A percentile compares a stretch with the other conserved stretches of the same genome.
Evolutionary conservation across 306 rosid genomes (phyloP).

Genomic region (Ormosia emarginata): DNA sequence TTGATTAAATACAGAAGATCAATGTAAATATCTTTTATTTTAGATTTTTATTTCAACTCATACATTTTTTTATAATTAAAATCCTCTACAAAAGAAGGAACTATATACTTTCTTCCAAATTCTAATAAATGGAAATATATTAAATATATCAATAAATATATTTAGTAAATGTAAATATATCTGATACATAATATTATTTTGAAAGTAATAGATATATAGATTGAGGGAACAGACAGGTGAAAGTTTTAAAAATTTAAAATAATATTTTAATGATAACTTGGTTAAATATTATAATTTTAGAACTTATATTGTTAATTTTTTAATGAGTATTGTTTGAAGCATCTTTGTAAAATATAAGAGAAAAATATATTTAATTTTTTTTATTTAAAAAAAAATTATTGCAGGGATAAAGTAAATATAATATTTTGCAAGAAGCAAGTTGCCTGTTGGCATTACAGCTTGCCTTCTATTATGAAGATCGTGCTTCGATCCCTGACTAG

Average conservation of each 20-base stretch:
- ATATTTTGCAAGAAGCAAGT: not conserved
- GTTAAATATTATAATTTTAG: not conserved
- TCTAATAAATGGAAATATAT: not conserved
- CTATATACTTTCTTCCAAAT: not conserved
- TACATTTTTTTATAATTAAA: not conserved
- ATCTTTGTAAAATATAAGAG: not conserved
- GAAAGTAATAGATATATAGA: not conserved
- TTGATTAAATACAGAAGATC: not conserved
- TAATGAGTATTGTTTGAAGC: not conserved
- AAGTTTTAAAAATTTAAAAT: not conserved
- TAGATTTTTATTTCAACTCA: not conserved
- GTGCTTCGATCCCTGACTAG: not conserved
- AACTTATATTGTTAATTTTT: not conserved
- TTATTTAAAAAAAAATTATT: too few relatives aligned
- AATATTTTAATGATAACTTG: not conserved
- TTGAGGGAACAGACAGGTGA: not conserved
- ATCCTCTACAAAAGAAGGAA: not conserved
- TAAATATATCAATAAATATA: not conserved
- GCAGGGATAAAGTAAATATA: not conserved
- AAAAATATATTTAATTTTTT: not conserved
- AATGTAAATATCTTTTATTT: not conserved
- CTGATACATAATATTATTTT: not conserved
- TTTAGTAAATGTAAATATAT: not conserved
- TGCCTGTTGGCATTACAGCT: not conserved
- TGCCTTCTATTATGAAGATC: not conserved